These are phyloP conservation scores for Crithidia sp. DNA, from an alignment of 208 protist species.

Conservation along the genomic window DNA sequence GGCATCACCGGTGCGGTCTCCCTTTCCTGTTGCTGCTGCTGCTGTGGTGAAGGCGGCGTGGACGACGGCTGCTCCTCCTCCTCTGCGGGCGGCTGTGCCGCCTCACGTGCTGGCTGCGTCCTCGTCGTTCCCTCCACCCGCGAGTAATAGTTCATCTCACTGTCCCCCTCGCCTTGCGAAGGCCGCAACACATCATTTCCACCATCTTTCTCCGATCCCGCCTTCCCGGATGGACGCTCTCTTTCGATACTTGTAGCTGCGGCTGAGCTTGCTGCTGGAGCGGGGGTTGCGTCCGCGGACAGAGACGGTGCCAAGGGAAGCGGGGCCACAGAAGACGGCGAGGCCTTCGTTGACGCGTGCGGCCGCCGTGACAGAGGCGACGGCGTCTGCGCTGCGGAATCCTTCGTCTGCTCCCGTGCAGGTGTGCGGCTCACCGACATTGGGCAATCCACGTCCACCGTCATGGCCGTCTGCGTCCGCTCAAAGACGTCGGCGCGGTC, in stretches of 20 bases:
- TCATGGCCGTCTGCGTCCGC: constrained; percentile 24
- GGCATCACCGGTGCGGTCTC: neutral
- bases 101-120: neutral
- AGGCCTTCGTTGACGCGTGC: neutral
- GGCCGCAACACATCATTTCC: neutral
- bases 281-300: neutral
- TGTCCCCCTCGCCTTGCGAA: constrained; percentile 1
- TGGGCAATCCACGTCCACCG: constrained; percentile 26
- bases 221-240: too few species aligned
- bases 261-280: too few species aligned
- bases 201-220: neutral
- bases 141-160: constrained; percentile 7
- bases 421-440: constrained; percentile 1
- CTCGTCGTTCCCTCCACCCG: constrained; percentile 2
- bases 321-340: neutral
- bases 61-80: too few species aligned
- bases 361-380: neutral
- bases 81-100: neutral
- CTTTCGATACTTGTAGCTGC: too few species aligned
- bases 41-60: too few species aligned
- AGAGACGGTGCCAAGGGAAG: neutral
- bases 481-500: constrained; percentile 13
- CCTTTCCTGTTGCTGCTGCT: too few species aligned
- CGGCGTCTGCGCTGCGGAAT: constrained; percentile 3
- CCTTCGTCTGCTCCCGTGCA: neutral